A percentile compares a stretch with the other conserved stretches of the same genome.
These are phyloP conservation scores for Pseudogymnoascus sp. DNA, from an alignment of 2,329 filamentous ascomycete genomes.

Conservation along the genomic window DNA sequence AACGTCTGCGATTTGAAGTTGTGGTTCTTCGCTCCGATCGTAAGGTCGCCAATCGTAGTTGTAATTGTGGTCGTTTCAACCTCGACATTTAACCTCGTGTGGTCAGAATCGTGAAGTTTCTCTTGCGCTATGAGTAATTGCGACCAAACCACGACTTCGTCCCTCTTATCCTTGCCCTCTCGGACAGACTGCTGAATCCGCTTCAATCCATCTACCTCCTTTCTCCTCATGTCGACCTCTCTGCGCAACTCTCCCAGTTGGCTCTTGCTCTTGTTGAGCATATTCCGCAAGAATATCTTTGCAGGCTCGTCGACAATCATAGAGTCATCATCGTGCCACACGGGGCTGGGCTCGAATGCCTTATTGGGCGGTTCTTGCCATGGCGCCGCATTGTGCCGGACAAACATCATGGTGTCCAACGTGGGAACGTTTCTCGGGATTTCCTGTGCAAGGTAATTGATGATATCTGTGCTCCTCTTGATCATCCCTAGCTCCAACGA, in stretches of 20 bases:
- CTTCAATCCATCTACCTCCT: constrained; percentile 75
- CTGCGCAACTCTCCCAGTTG: constrained; percentile 71
- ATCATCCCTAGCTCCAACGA: constrained; percentile 74
- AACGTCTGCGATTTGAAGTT: constrained; percentile 99
- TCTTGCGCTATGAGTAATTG: constrained; percentile 81
- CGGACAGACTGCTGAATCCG: constrained; percentile 66
- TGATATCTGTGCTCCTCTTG: constrained; percentile 60
- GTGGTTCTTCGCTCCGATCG: constrained; percentile 85
- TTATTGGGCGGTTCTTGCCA: constrained; percentile 83
- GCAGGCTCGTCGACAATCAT: constrained; percentile 83
- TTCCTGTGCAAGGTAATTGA: constrained; percentile 67
- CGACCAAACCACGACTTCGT: constrained; percentile 77
- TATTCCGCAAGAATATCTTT: constrained; percentile 84
- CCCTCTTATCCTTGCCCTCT: constrained; percentile 78
- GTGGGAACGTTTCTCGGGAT: constrained; percentile 81
- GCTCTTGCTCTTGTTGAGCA: constrained; percentile 82
- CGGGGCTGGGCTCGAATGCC: constrained; percentile 84
- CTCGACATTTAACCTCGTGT: constrained; percentile 77
- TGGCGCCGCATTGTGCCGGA: constrained; percentile 75
- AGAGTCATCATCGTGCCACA: constrained; percentile 88
- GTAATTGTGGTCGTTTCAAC: constrained; percentile 91
- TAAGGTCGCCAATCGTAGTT: constrained; percentile 83
- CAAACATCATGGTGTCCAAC: constrained; percentile 96
- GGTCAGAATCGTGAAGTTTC: constrained; percentile 73
- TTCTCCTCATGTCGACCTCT: constrained; percentile 77